Percentiles rank a stretch among this genome's conserved stretches.
phyloP scores from a whole-genome alignment of 495 filamentous ascomycete genomes.

The Tricharina praecox region DNA sequence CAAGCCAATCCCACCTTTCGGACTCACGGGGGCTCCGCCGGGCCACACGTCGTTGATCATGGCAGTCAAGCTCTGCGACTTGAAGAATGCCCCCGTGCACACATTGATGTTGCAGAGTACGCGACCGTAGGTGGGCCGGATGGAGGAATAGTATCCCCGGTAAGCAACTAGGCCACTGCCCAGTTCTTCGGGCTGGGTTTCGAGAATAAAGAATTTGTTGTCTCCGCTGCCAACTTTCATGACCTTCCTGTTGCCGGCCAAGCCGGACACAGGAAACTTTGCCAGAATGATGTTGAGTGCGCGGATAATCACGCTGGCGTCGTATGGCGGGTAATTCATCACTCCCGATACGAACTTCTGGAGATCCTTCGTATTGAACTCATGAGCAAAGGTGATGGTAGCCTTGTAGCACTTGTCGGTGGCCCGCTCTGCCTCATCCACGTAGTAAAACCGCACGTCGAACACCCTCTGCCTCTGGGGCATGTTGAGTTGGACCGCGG shows the following conservation, averaged over 20 bases:
- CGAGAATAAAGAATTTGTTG: constrained; percentile 21
- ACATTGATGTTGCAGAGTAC: constrained; percentile 35
- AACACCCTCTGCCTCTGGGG: neutral
- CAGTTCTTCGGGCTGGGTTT: constrained; percentile 7
- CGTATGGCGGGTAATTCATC: constrained; percentile 15
- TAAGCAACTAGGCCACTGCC: constrained; percentile 35
- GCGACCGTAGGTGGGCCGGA: constrained; percentile 38
- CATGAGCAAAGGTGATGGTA: constrained; percentile 14
- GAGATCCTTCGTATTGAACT: constrained; percentile 13
- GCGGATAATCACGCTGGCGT: constrained; percentile 24
- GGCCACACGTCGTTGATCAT: neutral
- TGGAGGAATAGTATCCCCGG: constrained; percentile 40
- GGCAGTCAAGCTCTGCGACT: constrained; percentile 11
- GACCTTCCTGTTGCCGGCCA: constrained; percentile 1
- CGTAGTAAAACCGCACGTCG: constrained; percentile 6
- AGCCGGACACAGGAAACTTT: constrained; percentile 16
- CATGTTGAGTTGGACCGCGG: constrained; percentile 14
- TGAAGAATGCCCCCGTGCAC: constrained; percentile 33
- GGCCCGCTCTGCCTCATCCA: constrained; percentile 21
- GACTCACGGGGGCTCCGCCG: neutral
- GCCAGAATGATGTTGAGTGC: constrained; percentile 29
- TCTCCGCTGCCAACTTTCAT: constrained; percentile 18
- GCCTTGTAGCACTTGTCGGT: constrained; percentile 27
- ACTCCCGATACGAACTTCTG: too few species aligned
- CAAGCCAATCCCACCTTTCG: constrained; percentile 11